Percentiles rank a stretch among this genome's conserved stretches.
phyloP scores from a whole-genome alignment of 2,329 filamentous ascomycete genomes.

The Cryphonectria parasitica region DNA sequence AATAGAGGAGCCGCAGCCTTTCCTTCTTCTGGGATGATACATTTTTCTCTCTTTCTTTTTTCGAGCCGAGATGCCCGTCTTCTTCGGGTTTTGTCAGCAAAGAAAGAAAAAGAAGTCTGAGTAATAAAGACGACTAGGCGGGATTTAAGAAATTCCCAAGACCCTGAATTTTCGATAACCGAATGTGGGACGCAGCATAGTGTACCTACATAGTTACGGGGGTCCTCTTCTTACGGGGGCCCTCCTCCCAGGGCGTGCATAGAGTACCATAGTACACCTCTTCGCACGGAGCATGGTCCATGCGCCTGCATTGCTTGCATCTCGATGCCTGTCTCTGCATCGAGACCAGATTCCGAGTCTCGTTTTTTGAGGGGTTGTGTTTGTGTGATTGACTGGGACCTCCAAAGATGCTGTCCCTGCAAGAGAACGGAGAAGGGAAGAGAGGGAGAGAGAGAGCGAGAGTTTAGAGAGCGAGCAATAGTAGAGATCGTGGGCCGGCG shows the following conservation, averaged over 20 bases:
- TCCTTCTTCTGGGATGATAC: neutral
- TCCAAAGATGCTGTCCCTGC: too few relatives aligned
- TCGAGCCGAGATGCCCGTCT: neutral
- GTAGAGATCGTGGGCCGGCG: neutral
- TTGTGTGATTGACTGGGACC: too few relatives aligned
- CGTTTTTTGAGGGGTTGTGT: neutral
- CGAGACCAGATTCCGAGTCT: neutral
- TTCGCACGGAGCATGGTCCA: constrained; percentile 8
- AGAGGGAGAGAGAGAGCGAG: too few relatives aligned
- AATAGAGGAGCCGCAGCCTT: constrained; percentile 7
- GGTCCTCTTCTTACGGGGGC: neutral
- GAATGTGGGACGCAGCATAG: constrained; percentile 3
- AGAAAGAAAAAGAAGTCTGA: neutral
- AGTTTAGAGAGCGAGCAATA: neutral
- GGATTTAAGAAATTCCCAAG: constrained; percentile 14
- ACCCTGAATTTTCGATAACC: constrained; percentile 4
- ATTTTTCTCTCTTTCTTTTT: neutral
- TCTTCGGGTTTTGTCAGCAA: neutral
- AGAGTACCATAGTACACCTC: neutral
- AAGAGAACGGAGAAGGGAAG: too few relatives aligned
- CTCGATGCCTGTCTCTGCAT: constrained; percentile 13
- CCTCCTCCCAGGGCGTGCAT: neutral
- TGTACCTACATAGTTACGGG: neutral
- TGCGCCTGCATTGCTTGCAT: constrained; percentile 14
- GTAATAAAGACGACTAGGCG: neutral